Evolutionary conservation across 2,329 filamentous ascomycete genomes (phyloP).

Genomic region (Diaporthe batatas): DNA sequence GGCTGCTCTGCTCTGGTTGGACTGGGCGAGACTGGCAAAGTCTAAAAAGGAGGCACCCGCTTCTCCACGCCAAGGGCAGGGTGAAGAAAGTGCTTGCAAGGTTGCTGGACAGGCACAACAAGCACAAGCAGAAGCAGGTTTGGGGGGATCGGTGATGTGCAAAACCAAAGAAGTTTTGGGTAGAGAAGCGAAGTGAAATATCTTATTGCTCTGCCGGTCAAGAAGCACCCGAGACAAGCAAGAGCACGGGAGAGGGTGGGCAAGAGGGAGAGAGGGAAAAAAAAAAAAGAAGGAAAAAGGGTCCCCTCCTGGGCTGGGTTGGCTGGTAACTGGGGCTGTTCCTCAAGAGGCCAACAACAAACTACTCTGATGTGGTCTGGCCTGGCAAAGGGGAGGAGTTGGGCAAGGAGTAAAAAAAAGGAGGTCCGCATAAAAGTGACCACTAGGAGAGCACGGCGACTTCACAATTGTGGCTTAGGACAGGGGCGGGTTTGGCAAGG

Average conservation of each 20-base stretch:
- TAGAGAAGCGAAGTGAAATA: conserved; percentile 31
- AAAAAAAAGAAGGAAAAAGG: conserved; percentile 19
- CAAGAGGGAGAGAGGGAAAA: too few relatives aligned
- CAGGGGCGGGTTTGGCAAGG: conserved; percentile 17
- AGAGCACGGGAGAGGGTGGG: background rate
- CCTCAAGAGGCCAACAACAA: conserved; percentile 32
- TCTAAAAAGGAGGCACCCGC: conserved; percentile 33
- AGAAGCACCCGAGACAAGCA: conserved; percentile 26
- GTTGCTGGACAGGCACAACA: conserved; percentile 21
- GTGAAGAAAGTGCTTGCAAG: conserved; percentile 18
- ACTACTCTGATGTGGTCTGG: conserved; percentile 20
- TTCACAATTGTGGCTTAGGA: conserved; percentile 40
- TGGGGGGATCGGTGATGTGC: conserved; percentile 24
- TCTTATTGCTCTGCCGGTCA: conserved; percentile 18
- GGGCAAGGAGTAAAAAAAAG: conserved; percentile 32
- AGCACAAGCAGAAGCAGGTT: conserved; percentile 4
- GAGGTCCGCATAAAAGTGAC: conserved; percentile 39
- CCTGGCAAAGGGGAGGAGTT: conserved; percentile 18
- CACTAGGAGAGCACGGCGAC: conserved; percentile 28
- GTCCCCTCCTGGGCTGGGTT: conserved; percentile 27
- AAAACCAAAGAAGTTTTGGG: conserved; percentile 1
- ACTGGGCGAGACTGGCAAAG: conserved; percentile 21
- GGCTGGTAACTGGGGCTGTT: conserved; percentile 24
- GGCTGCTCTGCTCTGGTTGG: background rate
- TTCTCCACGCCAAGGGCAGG: conserved; percentile 34